Evolutionary conservation across 345 rosid genomes (phyloP).

Genomic region (Odontarrhena argentea): DNA sequence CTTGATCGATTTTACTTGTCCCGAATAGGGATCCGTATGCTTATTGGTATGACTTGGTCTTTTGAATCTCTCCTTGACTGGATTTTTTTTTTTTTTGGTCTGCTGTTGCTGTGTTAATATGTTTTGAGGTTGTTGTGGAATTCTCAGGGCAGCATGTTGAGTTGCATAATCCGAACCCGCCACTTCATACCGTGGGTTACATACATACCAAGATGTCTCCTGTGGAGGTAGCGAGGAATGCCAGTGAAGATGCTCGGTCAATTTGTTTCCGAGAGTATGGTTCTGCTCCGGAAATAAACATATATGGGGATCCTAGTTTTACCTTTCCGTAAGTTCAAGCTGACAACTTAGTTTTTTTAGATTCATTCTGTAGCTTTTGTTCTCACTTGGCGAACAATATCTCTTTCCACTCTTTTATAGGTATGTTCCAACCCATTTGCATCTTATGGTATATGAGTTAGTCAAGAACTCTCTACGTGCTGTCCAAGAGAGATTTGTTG

Average conservation of each 20-base stretch:
- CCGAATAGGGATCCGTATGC: constrained; percentile 92
- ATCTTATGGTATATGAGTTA: constrained; percentile 92
- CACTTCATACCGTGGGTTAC: constrained; percentile 78
- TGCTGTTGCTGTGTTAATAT: neutral
- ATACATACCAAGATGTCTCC: constrained; percentile 98
- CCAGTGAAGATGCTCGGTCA: constrained; percentile 86
- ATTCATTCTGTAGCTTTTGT: constrained; percentile 3
- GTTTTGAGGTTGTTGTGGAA: constrained; percentile 13
- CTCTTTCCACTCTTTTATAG: constrained; percentile 40
- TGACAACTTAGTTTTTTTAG: neutral
- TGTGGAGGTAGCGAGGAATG: constrained; percentile 77
- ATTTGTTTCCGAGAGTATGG: constrained; percentile 91
- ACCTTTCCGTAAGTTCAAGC: constrained; percentile 82
- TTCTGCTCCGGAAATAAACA: constrained; percentile 71
- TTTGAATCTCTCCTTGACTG: neutral
- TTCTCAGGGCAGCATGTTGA: constrained; percentile 97
- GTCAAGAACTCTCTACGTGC: constrained; percentile 96
- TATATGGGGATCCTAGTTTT: constrained; percentile 88
- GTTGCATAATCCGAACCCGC: constrained; percentile 91
- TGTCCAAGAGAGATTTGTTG: constrained; percentile 82
- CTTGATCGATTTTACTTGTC: constrained; percentile 96
- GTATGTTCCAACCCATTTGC: constrained; percentile 90
- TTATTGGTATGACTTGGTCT: constrained; percentile 56
- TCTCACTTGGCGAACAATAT: neutral
- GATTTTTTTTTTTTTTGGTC: neutral